Base-by-base conservation (phyloP, 768 basidiomycete species). In the Trametes cinnabarina region DNA sequence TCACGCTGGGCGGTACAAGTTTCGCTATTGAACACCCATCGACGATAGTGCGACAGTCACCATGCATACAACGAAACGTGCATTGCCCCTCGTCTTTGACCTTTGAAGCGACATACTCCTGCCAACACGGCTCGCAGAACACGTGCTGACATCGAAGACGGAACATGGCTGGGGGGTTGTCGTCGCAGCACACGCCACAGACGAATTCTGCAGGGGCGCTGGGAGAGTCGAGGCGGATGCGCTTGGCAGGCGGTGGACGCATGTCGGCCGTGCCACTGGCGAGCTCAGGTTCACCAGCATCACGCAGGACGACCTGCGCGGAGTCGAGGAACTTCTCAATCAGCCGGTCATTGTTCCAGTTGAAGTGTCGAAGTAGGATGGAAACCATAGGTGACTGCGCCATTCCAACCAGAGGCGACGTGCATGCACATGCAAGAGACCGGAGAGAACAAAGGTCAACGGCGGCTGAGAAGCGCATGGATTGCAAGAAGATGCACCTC, bases 311-410 rank as follows among this genome's bases (percentile, higher is more conserved):
- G n/a, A 74, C 72, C 19, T 83, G 76, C 1, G 91, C 83, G 55
- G 91, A 89, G 65, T 98, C 96, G 92, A 97, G 95, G 74, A 91
- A 98, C 70, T 89, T 88, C 74, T 98, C 96, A 65, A 94, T 92
- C 28, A 99, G 82, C 43, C 87, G 86, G 70, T 99, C 97, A 68
- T 89, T 92, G 79, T 98, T 98, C 97, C 97, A 99, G 52, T 81
- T 79, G 79, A 88, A 84, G 73, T 92, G 77, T 32, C 94, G 86
- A 52, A 99, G 77, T 3, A 99, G 79, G 30, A 95, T 77, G 3
- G 85, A 80, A 3, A 92, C 94, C 2, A 83, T 84, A 65, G 82
- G 82, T 1, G 74, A 66, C 94, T 95, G 68, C 37, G n/a, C n/a
- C n/a, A n/a, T n/a, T n/a, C n/a, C n/a, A n/a, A n/a, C n/a, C n/a